Evolutionary conservation across 176 grass and related monocot species (phyloP).

Genomic region (Elaeis guineensis): DNA sequence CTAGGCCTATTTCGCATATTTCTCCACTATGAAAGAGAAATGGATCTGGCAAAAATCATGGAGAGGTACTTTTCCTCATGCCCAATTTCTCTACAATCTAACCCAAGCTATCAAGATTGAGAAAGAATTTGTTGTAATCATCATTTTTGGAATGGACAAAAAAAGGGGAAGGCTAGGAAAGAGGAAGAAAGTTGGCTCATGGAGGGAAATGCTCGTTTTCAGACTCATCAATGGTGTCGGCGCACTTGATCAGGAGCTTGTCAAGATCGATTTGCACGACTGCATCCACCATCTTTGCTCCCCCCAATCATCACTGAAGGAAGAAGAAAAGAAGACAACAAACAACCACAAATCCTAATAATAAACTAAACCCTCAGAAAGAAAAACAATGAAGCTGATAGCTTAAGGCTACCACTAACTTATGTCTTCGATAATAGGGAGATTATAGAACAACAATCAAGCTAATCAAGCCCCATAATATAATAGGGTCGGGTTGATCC

Average conservation of each 20-base stretch:
- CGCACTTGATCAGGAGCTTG: slow-evolving; percentile 83
- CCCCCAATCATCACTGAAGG: no score
- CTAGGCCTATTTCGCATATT: no score
- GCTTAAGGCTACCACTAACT: no score
- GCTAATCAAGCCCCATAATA: no score
- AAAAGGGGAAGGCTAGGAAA: not conserved
- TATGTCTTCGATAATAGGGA: no score
- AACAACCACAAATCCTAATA: no score
- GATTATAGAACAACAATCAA: no score
- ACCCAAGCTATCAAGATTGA: not conserved
- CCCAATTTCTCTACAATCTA: slow-evolving; percentile 33
- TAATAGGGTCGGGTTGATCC: no score
- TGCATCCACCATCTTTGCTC: slow-evolving; percentile 10
- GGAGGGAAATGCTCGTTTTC: slow-evolving; percentile 44
- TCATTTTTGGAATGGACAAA: no score
- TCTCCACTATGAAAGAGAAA: slow-evolving; percentile 37
- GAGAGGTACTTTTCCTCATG: slow-evolving; percentile 64
- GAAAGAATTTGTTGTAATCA: not conserved
- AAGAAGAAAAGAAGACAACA: no score
- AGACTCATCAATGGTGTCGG: slow-evolving; percentile 61
- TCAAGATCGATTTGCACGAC: slow-evolving; percentile 53
- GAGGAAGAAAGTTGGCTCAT: slow-evolving; percentile 6
- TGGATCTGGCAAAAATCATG: slow-evolving; percentile 59
- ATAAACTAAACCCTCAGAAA: no score
- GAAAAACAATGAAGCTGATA: no score